phyloP scores from a whole-genome alignment of 1,284 basidiomycete genomes.

The Fistulinella cinereoalba region DNA sequence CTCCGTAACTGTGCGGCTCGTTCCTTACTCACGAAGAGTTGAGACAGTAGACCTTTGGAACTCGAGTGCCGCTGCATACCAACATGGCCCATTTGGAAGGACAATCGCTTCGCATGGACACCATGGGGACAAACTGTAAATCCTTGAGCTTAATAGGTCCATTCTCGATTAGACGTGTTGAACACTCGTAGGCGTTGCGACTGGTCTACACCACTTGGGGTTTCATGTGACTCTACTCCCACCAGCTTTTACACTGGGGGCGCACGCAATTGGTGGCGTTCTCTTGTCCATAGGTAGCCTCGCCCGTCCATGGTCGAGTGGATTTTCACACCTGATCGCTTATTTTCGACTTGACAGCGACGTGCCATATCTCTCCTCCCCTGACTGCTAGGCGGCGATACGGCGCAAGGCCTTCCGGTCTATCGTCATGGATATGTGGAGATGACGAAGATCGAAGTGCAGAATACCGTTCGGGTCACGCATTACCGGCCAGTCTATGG shows the following conservation, averaged over 20 bases:
- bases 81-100: constrained; percentile 9
- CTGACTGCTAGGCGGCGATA: background rate
- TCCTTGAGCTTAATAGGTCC: background rate
- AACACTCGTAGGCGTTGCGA: background rate
- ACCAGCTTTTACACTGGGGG: too few species aligned
- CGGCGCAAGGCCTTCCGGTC: background rate
- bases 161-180: background rate
- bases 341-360: constrained; percentile 5
- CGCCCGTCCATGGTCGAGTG: too few species aligned
- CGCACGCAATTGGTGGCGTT: too few species aligned
- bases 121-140: background rate
- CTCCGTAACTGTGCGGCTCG: background rate
- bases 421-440: background rate
- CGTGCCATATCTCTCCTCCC: background rate
- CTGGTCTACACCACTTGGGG: background rate
- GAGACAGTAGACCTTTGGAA: background rate
- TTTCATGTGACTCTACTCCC: background rate
- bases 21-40: constrained; percentile 2
- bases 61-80: background rate
- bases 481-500: constrained; percentile 1
- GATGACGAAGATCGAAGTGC: background rate
- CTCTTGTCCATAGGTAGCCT: too few species aligned
- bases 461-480: background rate
- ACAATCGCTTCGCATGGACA: background rate
- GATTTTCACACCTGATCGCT: background rate